A percentile compares a stretch with the other conserved stretches of the same genome.
phyloP scores from a whole-genome alignment of 2,329 filamentous ascomycete species.

The Colletotrichum paranaense region DNA sequence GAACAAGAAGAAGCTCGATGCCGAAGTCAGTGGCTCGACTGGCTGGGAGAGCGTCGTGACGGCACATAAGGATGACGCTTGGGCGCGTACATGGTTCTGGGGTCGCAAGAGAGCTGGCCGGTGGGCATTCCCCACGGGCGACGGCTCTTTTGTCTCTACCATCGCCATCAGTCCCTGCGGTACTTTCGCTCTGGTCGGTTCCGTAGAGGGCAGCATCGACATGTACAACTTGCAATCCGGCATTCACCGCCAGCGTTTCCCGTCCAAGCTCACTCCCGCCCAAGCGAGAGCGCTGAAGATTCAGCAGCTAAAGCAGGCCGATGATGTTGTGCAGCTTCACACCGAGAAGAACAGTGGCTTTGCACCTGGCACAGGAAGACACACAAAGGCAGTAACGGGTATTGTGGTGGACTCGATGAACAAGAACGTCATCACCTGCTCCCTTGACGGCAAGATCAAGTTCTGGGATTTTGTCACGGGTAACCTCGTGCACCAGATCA shows the following conservation, averaged over 20 bases:
- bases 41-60: slow-evolving; percentile 98
- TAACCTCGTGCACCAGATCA: slow-evolving; percentile 80
- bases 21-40: slow-evolving; percentile 80
- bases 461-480: slow-evolving; percentile 98
- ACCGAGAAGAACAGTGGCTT: slow-evolving; percentile 56
- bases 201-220: slow-evolving; percentile 83
- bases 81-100: slow-evolving; percentile 98
- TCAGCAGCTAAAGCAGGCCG: slow-evolving; percentile 68
- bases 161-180: slow-evolving; percentile 92
- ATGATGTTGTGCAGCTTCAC: slow-evolving; percentile 67
- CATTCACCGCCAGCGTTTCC: slow-evolving; percentile 87
- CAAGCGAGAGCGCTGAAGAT: slow-evolving; percentile 82
- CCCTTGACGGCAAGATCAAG: slow-evolving; percentile 91
- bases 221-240: slow-evolving; percentile 99
- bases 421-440: slow-evolving; percentile 85
- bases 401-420: slow-evolving; percentile 91
- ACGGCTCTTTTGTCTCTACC: slow-evolving; percentile 84
- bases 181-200: slow-evolving; percentile 92
- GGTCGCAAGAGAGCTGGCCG: slow-evolving; percentile 91
- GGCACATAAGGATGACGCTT: slow-evolving; percentile 86
- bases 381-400: slow-evolving; percentile 86
- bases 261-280: slow-evolving; percentile 79
- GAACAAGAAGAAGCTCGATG: slow-evolving; percentile 72
- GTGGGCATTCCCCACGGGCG: slow-evolving; percentile 91
- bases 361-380: slow-evolving; percentile 72